A percentile compares a stretch with the other conserved stretches of the same genome.
These are phyloP conservation scores for Geotrichum fermentans DNA, from an alignment of 1,139 yeast genomes.

Conservation along the genomic window DNA sequence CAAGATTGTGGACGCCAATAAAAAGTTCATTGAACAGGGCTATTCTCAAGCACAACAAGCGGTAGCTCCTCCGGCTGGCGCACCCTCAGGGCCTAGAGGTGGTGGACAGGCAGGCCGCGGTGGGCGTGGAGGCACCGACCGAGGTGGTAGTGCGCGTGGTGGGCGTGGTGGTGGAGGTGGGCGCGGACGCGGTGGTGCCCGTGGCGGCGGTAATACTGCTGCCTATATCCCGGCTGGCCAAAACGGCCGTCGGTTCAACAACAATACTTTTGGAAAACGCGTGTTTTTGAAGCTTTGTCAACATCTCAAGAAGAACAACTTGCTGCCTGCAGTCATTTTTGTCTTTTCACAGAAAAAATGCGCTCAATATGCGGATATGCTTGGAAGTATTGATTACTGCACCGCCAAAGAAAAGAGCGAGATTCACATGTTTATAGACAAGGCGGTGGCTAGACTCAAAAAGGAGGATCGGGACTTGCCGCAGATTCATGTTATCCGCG, in stretches of 20 bases:
- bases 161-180: conserved; percentile 35
- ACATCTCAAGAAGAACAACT: conserved; percentile 55
- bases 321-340: conserved; percentile 86
- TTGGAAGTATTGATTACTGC: conserved; percentile 73
- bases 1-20: conserved; percentile 68
- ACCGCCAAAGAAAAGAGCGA: conserved; percentile 81
- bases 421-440: conserved; percentile 86
- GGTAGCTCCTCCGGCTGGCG: conserved; percentile 43
- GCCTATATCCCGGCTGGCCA: conserved; percentile 9
- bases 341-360: conserved; percentile 92
- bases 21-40: conserved; percentile 62
- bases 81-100: conserved; percentile 33
- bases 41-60: conserved; percentile 58
- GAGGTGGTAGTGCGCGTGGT: conserved; percentile 28
- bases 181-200: conserved; percentile 35
- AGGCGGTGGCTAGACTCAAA: conserved; percentile 79
- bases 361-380: conserved; percentile 83
- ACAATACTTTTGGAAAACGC: conserved; percentile 67
- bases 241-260: conserved; percentile 40
- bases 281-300: conserved; percentile 54
- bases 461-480: conserved; percentile 92
- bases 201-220: conserved; percentile 33
- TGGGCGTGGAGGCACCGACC: conserved; percentile 22
- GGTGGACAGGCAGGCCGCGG: conserved; percentile 29
- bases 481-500: conserved; percentile 77